These are phyloP conservation scores for Fusarium subglutinans DNA, from an alignment of 2,329 filamentous ascomycete genomes.

Conservation along the genomic window DNA sequence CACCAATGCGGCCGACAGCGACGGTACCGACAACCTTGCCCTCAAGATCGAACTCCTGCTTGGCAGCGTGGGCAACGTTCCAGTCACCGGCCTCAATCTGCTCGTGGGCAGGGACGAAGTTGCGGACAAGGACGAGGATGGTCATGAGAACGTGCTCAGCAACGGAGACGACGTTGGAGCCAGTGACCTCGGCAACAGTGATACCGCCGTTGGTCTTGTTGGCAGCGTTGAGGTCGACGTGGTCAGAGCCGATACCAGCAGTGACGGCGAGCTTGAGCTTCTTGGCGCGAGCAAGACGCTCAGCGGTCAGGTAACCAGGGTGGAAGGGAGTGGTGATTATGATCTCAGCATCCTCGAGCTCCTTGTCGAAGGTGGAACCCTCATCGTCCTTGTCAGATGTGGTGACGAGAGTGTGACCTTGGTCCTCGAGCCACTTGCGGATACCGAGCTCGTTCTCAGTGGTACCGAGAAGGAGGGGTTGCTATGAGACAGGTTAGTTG, in stretches of 20 bases:
- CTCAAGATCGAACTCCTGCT: conserved; percentile 99
- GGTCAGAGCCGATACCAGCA: conserved; percentile 97
- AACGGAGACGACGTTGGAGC: conserved; percentile 97
- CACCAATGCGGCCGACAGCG: conserved; percentile 95
- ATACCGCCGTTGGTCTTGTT: conserved; percentile 98
- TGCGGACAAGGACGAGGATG: conserved; percentile 93
- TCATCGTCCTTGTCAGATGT: conserved; percentile 98
- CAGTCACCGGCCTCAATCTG: conserved; percentile 89
- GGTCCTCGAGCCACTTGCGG: conserved; percentile 96
- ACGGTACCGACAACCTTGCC: conserved; percentile 98
- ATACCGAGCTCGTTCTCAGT: conserved; percentile 98
- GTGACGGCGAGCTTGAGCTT: conserved; percentile 98
- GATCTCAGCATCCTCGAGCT: conserved; percentile 95
- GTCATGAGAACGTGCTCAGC: conserved; percentile 99
- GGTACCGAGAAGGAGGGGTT: conserved; percentile 87
- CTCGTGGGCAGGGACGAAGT: conserved; percentile 98
- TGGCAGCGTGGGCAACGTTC: conserved; percentile 94
- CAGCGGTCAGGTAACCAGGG: conserved; percentile 95
- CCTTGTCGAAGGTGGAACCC: conserved; percentile 91
- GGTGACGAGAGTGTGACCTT: conserved; percentile 95
- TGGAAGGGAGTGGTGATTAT: conserved; percentile 99
- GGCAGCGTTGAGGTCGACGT: conserved; percentile 95
- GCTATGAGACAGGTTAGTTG: conserved; percentile 52
- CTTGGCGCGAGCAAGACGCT: conserved; percentile 97
- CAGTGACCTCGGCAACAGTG: conserved; percentile 97